Percentiles rank a stretch among this genome's conserved stretches.
Evolutionary conservation across 148 eudicot genomes (phyloP).

Genomic region (Agrostemma githago): DNA sequence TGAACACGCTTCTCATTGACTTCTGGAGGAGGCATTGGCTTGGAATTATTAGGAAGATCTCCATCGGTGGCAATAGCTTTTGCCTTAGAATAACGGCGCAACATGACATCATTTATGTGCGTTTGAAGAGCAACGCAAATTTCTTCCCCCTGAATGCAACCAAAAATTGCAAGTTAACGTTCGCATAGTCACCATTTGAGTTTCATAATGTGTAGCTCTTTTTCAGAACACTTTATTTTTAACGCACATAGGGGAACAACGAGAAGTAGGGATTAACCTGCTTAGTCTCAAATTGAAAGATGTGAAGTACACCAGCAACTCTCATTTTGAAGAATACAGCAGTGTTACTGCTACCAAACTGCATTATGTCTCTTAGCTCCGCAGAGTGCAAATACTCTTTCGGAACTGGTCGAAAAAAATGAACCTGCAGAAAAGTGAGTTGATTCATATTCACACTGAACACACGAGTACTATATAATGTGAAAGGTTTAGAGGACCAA

Average conservation of each 20-base stretch:
- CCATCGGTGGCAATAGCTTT: constrained; percentile 69
- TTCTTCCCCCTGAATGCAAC: constrained; percentile 77
- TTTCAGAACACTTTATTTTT: not conserved
- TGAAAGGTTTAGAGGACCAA: constrained; percentile 30
- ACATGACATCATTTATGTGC: constrained; percentile 98
- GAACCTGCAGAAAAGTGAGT: constrained; percentile 49
- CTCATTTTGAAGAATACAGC: constrained; percentile 99
- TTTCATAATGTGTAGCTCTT: not conserved
- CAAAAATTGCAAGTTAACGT: constrained; percentile 13
- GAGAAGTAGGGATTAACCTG: constrained; percentile 45
- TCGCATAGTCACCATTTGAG: not conserved
- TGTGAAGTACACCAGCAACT: constrained; percentile 97
- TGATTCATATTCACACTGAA: not conserved
- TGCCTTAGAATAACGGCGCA: constrained; percentile 97
- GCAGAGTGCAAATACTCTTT: constrained; percentile 97
- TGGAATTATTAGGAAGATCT: constrained; percentile 44
- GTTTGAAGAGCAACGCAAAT: constrained; percentile 99
- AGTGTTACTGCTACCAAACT: constrained; percentile 97
- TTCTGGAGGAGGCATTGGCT: constrained; percentile 49
- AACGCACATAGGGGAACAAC: not conserved
- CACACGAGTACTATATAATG: not conserved
- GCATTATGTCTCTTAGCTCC: constrained; percentile 96
- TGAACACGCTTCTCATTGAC: constrained; percentile 65
- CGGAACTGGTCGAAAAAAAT: constrained; percentile 98
- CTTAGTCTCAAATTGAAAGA: constrained; percentile 97